Base-by-base conservation (phyloP, 1,284 basidiomycete genomes). In the Termitomyces sp. region DNA sequence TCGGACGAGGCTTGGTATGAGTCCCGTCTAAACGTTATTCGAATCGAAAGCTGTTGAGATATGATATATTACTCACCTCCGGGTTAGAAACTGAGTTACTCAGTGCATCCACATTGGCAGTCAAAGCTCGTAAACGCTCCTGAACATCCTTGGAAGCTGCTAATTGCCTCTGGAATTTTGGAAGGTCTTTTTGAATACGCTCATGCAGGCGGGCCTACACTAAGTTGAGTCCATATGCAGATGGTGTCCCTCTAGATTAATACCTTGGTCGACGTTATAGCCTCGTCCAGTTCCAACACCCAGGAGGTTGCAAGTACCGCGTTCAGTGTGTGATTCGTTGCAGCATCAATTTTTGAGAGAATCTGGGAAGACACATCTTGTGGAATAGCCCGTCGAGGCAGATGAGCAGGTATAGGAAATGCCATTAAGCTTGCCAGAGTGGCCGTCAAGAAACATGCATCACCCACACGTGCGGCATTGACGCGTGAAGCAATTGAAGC, bases 211-310 rank as follows among this genome's bases (percentile, higher is more conserved):
- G 71, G 64, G 72, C 71, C 88, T 88, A 64, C 49, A 49, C 14
- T 19, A 49, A 30, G 33, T 33, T 35, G 52, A 46, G 51, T 38
- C 42, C 31, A 33, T 40, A 40, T 41, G 42, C 26, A 18, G 24
- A 44, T 19, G 24, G 34, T 45, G 41, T 46, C 34, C 44, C 39
- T 44, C 45, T 44, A 46, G 55, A 64, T 40, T 21, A 37, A 44
- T 60, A 88, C 89, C 73, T 88, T 85, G 7, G 86, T 88, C 19
- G 73, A 69, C 31, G 70, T 68, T 57, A 91, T 88, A 18, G 81
- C 79, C 41, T 79, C 76, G 59, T 90, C 80, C 21, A 91, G 74
- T 63, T 91, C 86, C 0, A 68, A 62, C 30, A 88, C 70, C 88
- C 88, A 91, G 57, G 80, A 80, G 24, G 77, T 71, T 11, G 84